A percentile compares a stretch with the other conserved stretches of the same genome.
Conservation (phyloP, 441 rosid genomes). For the Brassica balearica region DNA sequence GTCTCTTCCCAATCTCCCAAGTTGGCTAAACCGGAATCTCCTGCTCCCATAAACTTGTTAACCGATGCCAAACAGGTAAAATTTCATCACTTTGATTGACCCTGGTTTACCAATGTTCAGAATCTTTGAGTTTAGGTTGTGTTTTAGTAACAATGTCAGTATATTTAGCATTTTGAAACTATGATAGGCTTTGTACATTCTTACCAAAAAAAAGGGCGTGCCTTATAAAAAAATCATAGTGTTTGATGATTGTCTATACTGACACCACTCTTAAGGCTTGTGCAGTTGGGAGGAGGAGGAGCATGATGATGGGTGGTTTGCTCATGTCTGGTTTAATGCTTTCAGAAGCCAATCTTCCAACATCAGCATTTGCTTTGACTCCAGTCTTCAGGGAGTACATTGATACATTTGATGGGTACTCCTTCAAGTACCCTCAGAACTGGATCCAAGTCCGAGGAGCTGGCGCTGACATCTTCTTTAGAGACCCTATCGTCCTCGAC, state of each 20-base stretch:
- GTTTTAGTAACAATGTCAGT: background rate
- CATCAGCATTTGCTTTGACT: constrained; percentile 53
- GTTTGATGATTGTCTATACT: constrained; percentile 13
- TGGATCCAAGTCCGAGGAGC: constrained; percentile 96
- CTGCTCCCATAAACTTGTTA: background rate
- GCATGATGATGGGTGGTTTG: constrained; percentile 50
- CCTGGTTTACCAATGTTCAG: background rate
- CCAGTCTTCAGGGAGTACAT: constrained; percentile 77
- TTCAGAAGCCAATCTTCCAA: constrained; percentile 47
- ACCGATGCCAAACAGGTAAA: constrained; percentile 35
- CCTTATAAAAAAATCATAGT: background rate
- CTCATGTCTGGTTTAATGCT: constrained; percentile 61
- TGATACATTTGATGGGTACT: constrained; percentile 91
- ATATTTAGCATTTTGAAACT: background rate
- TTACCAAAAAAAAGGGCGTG: too few species aligned
- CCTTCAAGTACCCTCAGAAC: constrained; percentile 84
- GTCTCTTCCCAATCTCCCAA: too few species aligned
- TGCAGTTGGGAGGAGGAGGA: constrained; percentile 80
- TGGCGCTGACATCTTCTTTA: constrained; percentile 94
- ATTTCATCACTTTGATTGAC: constrained; percentile 11
- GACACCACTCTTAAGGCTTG: constrained; percentile 58
- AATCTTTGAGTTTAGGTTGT: background rate
- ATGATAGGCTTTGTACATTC: background rate
- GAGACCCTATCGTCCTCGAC: constrained; percentile 87
- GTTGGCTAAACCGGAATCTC: too few species aligned